A percentile compares a stretch with the other conserved stretches of the same genome.
Conservation (phyloP, 345 rosid species). For the Euphorbia peplus region DNA sequence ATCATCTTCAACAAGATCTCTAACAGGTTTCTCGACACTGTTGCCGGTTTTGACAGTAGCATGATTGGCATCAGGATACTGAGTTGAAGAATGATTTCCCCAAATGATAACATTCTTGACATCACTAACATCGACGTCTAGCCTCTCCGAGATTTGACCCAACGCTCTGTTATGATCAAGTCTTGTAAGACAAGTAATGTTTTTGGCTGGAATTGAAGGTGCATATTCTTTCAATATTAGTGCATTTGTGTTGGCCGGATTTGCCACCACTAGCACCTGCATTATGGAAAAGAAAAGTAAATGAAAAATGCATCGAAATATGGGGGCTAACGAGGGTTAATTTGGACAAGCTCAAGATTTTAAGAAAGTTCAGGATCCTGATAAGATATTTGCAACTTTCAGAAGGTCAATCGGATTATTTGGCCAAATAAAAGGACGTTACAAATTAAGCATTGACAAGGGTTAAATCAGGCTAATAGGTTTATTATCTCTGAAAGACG, state of each 20-base stretch:
- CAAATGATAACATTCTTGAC: constrained; percentile 74
- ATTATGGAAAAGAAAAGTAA: neutral
- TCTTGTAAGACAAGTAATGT: constrained; percentile 75
- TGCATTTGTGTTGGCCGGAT: constrained; percentile 92
- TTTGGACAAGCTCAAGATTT: too few relatives aligned
- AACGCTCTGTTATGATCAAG: constrained; percentile 86
- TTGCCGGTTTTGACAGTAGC: constrained; percentile 40
- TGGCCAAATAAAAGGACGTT: too few relatives aligned
- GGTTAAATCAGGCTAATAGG: too few relatives aligned
- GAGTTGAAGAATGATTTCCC: constrained; percentile 95
- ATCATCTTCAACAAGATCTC: constrained; percentile 51
- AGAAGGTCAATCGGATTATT: too few relatives aligned
- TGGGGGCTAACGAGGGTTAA: too few relatives aligned
- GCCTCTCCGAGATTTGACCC: constrained; percentile 62
- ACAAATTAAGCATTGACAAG: too few relatives aligned
- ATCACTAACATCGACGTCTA: constrained; percentile 48
- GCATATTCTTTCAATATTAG: constrained; percentile 74
- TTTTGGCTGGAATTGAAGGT: constrained; percentile 71
- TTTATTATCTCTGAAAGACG: too few relatives aligned
- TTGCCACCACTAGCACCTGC: constrained; percentile 66
- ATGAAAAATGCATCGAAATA: neutral
- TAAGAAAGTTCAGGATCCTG: too few relatives aligned
- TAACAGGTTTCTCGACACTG: constrained; percentile 40
- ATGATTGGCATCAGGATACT: constrained; percentile 79
- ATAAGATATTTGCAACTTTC: too few relatives aligned